Evolutionary conservation across 1,284 basidiomycete species (phyloP), one percentile per base, ranked within the genome.

Genomic region (Sporisorium iseilematis-ciliati): DNA sequence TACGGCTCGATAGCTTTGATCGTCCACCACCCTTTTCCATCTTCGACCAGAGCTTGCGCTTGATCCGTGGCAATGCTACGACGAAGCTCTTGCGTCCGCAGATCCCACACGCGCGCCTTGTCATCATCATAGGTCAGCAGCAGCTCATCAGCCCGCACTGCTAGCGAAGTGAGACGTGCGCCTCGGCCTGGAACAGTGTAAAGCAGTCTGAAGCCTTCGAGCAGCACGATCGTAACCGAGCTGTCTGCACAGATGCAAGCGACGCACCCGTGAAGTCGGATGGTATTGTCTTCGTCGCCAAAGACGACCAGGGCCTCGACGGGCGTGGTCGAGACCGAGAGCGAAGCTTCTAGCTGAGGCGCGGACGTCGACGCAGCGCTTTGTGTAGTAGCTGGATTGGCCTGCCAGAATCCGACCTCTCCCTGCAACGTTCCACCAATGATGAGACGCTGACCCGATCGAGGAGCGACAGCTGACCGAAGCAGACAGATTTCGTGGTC

Each of bases 41-140:
- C 88, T 1, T 84, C 85, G 4, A 96, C 80, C 65, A 94, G 87
- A 55, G 93, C 93, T 55, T 90, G 89, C 0, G 91, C 93, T 79
- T 93, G 94, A 45, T 92, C 91, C 2, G 88, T 81, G 4, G 88
- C 89, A 87, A 93, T 93, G 0, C 93, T 93, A 42, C 95, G 88
- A 87, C 94, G 90, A 78, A 98, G 92, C 82, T 97, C 94, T 56
- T 90, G 89, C 0, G 91, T 92, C 65, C 90, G 89, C n/a, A 92
- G 87, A 82, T 97, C 93, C 94, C 96, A 99, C 1, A 95, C 86
- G 31, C 96, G 88, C 3, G 92, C 92, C 60, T 91, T 90, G 3
- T 89, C 90, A 72, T 93, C 91, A 2, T 88, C 88, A 82, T 97
- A 98, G 1, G 91, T 87, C 7, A 96, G 86, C 51, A 97, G 82